Evolutionary conservation across 2,329 filamentous ascomycete species (phyloP).

Genomic region (Zymoseptoria tritici): DNA sequence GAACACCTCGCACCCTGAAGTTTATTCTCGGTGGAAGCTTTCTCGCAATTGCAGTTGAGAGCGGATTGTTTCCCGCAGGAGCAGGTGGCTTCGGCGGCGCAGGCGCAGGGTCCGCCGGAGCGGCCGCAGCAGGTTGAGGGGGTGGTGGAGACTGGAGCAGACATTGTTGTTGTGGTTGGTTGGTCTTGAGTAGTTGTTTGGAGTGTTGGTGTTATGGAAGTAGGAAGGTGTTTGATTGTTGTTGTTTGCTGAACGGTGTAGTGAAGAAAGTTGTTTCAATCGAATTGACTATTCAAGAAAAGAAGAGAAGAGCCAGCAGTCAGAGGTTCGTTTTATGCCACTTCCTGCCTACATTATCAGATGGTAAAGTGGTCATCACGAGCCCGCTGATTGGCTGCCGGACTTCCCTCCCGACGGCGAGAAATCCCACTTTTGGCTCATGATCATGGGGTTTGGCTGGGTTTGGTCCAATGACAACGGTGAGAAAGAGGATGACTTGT

Average conservation of each 20-base stretch:
- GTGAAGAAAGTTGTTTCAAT: neutral
- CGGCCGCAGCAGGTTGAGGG: constrained; percentile 54
- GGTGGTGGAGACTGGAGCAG: constrained; percentile 32
- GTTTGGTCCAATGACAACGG: neutral
- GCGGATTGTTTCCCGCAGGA: constrained; percentile 86
- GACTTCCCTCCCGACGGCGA: neutral
- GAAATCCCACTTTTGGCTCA: neutral
- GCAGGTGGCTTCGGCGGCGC: constrained; percentile 37
- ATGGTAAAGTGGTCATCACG: neutral
- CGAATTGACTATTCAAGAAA: too few species aligned
- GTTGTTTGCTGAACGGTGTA: neutral
- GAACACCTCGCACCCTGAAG: constrained; percentile 69
- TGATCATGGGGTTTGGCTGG: neutral
- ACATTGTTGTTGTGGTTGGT: constrained; percentile 28
- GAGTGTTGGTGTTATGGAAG: too few species aligned
- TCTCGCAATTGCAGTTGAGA: constrained; percentile 78
- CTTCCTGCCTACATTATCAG: neutral
- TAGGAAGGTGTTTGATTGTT: too few species aligned
- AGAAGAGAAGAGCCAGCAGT: too few species aligned
- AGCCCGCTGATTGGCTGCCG: neutral
- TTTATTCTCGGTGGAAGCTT: constrained; percentile 67
- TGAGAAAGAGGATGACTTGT: neutral
- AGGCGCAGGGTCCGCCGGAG: constrained; percentile 42
- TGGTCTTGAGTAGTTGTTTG: too few species aligned
- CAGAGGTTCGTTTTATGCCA: neutral